phyloP scores from a whole-genome alignment of 2,329 filamentous ascomycete genomes.

The Arthrobotrys sphaeroides region DNA sequence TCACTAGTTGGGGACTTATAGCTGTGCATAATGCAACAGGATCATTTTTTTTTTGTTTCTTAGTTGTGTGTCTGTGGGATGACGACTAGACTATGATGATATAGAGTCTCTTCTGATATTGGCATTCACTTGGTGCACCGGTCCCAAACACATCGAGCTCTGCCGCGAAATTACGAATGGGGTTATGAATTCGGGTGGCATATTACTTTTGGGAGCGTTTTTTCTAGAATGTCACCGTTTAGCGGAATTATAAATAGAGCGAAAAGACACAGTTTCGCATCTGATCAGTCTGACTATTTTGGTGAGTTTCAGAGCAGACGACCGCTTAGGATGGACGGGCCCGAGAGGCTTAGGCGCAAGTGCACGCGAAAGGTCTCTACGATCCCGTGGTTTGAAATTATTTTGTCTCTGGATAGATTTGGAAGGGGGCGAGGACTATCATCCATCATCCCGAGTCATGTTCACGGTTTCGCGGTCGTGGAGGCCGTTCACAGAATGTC shows the following conservation, averaged over 20 bases:
- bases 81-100: conserved; percentile 13
- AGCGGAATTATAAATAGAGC: not conserved
- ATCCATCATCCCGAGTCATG: not conserved
- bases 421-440: not conserved
- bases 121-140: not conserved
- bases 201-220: not conserved
- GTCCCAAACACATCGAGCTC: conserved; percentile 15
- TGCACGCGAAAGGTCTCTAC: not conserved
- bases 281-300: not conserved
- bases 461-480: not conserved
- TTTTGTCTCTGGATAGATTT: not conserved
- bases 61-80: conserved; percentile 21
- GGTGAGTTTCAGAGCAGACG: not conserved
- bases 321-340: not conserved
- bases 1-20: conserved; percentile 3
- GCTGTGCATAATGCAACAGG: conserved; percentile 14
- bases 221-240: conserved; percentile 39
- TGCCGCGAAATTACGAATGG: not conserved
- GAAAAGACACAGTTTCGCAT: conserved; percentile 12
- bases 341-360: not conserved
- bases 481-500: not conserved
- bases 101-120: conserved; percentile 16
- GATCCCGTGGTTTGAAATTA: not conserved
- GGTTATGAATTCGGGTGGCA: not conserved
- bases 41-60: not conserved